phyloP scores from a whole-genome alignment of 2,329 filamentous ascomycete species.

The Fusarium neocosmosporiellum region DNA sequence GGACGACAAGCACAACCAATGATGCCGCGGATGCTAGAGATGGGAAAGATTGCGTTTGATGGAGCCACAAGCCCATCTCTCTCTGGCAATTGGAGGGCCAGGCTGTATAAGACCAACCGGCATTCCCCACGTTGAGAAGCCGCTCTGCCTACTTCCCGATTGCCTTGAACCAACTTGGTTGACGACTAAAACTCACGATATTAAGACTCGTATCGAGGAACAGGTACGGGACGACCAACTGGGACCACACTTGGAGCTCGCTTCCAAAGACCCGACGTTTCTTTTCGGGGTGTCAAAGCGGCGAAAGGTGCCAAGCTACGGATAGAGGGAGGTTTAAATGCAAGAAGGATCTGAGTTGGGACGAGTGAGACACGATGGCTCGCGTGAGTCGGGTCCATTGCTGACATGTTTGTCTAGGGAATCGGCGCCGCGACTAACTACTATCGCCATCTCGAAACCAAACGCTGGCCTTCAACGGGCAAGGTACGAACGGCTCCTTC shows the following conservation, averaged over 20 bases:
- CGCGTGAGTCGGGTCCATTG: constrained; percentile 15
- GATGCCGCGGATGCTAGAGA: constrained; percentile 18
- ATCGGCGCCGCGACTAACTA: constrained; percentile 20
- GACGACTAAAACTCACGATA: not conserved
- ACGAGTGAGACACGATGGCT: constrained; percentile 36
- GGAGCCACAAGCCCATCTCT: constrained; percentile 26
- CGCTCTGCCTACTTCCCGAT: not conserved
- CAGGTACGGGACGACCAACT: not conserved
- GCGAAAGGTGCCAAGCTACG: constrained; percentile 17
- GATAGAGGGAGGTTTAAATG: constrained; percentile 13
- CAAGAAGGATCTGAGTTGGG: constrained; percentile 27
- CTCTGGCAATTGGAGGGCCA: constrained; percentile 9
- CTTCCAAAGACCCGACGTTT: constrained; percentile 11
- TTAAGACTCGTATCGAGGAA: not conserved
- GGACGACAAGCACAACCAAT: constrained; percentile 24
- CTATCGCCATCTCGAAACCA: not conserved
- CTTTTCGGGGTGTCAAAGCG: constrained; percentile 24
- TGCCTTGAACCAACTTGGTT: not conserved
- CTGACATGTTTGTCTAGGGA: constrained; percentile 29
- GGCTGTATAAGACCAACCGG: constrained; percentile 39
- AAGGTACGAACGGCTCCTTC: constrained; percentile 13
- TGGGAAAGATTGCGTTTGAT: constrained; percentile 22
- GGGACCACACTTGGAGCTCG: not conserved
- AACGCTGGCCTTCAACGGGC: not conserved
- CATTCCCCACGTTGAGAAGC: constrained; percentile 27